These are phyloP conservation scores for Ganoderma multipileum DNA, from an alignment of 1,284 basidiomycete species.

Conservation along the genomic window DNA sequence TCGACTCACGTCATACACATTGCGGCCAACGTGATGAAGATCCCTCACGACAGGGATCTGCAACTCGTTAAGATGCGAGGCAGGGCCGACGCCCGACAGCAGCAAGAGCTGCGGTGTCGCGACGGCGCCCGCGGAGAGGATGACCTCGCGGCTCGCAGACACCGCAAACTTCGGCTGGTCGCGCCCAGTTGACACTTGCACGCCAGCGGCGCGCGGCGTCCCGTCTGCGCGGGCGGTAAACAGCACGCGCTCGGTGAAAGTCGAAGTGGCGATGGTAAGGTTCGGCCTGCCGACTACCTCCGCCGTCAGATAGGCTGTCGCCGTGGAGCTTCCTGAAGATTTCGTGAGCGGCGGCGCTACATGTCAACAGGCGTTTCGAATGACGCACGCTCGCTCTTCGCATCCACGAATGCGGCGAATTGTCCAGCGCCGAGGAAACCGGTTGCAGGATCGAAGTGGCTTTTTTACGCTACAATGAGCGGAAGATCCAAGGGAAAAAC, in stretches of 20 bases:
- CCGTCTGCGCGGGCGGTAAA: no score
- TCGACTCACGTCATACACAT: slow-evolving; percentile 45
- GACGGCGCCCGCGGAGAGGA: slow-evolving; percentile 51
- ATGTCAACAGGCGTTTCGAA: no score
- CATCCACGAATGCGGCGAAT: slow-evolving; percentile 39
- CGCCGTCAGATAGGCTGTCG: slow-evolving; percentile 46
- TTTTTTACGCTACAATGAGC: slow-evolving; percentile 23
- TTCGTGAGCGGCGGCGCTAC: neutral
- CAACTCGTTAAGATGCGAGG: slow-evolving; percentile 41
- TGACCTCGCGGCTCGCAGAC: slow-evolving; percentile 45
- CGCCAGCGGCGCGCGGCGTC: slow-evolving; percentile 35
- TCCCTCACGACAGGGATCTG: slow-evolving; percentile 46
- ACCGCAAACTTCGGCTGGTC: slow-evolving; percentile 36
- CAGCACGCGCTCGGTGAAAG: slow-evolving; percentile 38
- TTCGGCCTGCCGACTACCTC: slow-evolving; percentile 46
- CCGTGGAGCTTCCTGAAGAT: slow-evolving; percentile 43
- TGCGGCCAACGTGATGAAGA: slow-evolving; percentile 51
- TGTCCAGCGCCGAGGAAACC: slow-evolving; percentile 37
- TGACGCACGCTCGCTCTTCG: slow-evolving; percentile 38
- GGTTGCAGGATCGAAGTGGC: slow-evolving; percentile 39
- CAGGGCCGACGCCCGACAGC: slow-evolving; percentile 55
- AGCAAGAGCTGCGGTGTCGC: slow-evolving; percentile 55
- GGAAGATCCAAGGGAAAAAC: no score
- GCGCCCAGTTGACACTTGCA: slow-evolving; percentile 38
- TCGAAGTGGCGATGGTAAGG: slow-evolving; percentile 47